Base-by-base conservation (phyloP, 73 alveolate genomes). In the Paraurostyla sp. region DNA sequence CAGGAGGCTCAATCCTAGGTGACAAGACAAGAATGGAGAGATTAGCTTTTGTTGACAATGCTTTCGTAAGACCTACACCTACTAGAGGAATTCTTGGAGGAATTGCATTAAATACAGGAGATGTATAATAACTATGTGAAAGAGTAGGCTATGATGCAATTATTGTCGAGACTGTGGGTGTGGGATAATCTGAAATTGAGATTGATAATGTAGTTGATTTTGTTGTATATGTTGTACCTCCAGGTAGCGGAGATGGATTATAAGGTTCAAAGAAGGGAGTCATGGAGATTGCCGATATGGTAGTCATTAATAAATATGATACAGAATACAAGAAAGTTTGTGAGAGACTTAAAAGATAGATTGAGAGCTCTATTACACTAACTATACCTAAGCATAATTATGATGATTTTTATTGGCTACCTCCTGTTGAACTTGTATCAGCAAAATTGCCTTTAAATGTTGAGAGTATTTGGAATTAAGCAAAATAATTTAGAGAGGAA, bases 1-100 rank as follows among this genome's bases (percentile, higher is more conserved):
- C 93, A 9, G 97, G 97, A 33, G 97, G 97, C 48, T 91, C 96
- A 1, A 90, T 93, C 36, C 88, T 93, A 3, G 97, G 97, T 11
- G 97, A 93, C 51, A 93, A 93, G 59, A 93, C 97, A n/a, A 51
- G 97, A 45, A 93, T 93, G 97, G 96, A 80, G 9, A 43, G 40
- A 27, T 88, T 93, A 18, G 76, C 95, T 15, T 27, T 36, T 56
- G 57, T 75, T 16, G 90, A 62, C 11, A 65, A 78, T 29, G 94
- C 97, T 20, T 93, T 25, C 58, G 91, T 93, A 18, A 48, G 97
- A 33, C 97, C 97, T 1, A 91, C 97, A 11, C 97, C 97, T 42
- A 91, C 97, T 18, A 75, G 87, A 73, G 96, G 97, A 36, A 52
- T 65, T n/a, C 87, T 93, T 0, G 97, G 97, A 18, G 97, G 97